Evolutionary conservation across 108 stramenopile species (phyloP).

Genomic region (Nitzschia sp.): DNA sequence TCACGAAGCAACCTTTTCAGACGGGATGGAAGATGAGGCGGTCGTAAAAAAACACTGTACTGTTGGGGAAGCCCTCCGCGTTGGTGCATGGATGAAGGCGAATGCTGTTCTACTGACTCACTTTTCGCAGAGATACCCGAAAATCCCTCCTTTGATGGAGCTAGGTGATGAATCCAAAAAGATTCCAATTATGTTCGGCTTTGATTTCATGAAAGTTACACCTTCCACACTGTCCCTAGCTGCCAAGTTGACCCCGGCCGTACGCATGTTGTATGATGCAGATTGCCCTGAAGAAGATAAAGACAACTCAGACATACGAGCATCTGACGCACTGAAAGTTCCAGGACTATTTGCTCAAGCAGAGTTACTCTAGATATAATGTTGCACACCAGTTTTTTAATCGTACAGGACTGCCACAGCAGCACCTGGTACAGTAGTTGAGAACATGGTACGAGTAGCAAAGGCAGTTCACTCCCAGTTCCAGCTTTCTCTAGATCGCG

Average conservation of each 20-base stretch:
- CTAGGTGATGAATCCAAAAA: background rate
- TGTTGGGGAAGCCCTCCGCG: conserved; percentile 83
- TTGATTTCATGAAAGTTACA: conserved; percentile 76
- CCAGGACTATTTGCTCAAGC: conserved; percentile 52
- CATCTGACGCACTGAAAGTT: conserved; percentile 8
- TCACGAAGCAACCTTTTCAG: conserved; percentile 98
- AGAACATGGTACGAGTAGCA: too few species aligned
- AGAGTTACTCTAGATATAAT: conserved; percentile 24
- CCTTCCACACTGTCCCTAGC: conserved; percentile 45
- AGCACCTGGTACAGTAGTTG: too few species aligned
- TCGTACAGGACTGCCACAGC: background rate
- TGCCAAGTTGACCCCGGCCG: conserved; percentile 60
- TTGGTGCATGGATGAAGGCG: conserved; percentile 81
- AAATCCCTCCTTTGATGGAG: conserved; percentile 60
- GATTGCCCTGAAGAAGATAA: conserved; percentile 2
- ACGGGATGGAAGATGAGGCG: conserved; percentile 89
- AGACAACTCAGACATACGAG: background rate
- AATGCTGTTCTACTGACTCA: conserved; percentile 85
- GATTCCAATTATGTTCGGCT: conserved; percentile 57
- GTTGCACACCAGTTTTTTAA: background rate
- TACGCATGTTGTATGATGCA: conserved; percentile 56
- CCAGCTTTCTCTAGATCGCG: too few species aligned
- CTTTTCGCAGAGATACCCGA: conserved; percentile 96
- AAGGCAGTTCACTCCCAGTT: too few species aligned
- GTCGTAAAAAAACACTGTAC: conserved; percentile 89